Evolutionary conservation across 495 filamentous ascomycete genomes (phyloP).

Genomic region (Cryomyces minteri): DNA sequence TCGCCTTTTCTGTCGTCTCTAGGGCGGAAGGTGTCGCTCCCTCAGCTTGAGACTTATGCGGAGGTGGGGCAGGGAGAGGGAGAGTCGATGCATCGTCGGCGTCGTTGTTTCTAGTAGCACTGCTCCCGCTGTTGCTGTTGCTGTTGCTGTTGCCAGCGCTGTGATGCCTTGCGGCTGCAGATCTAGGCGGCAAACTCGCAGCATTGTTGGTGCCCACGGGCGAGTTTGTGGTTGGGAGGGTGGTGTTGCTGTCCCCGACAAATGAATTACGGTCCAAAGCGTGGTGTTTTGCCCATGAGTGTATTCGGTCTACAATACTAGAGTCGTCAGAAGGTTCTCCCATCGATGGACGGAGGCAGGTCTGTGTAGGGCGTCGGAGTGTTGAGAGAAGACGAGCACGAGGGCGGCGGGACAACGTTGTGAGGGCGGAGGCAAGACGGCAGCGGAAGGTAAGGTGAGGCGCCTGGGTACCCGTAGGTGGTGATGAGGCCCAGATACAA

Average conservation of each 20-base stretch:
- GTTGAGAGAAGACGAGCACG: too few relatives aligned
- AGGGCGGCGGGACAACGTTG: too few relatives aligned
- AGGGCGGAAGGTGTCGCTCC: slow-evolving; percentile 32
- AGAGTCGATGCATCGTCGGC: slow-evolving; percentile 17
- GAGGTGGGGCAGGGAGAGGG: slow-evolving; percentile 30
- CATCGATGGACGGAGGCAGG: slow-evolving; percentile 30
- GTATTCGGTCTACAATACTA: slow-evolving; percentile 35
- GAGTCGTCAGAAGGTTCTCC: slow-evolving; percentile 39
- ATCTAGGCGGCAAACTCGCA: slow-evolving; percentile 3
- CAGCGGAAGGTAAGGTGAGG: too few relatives aligned
- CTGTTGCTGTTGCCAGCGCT: neutral
- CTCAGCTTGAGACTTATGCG: slow-evolving; percentile 28
- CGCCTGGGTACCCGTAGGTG: too few relatives aligned
- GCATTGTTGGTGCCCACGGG: slow-evolving; percentile 1
- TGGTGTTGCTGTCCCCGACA: neutral
- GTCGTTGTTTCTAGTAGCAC: slow-evolving; percentile 15
- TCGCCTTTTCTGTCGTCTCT: slow-evolving; percentile 18
- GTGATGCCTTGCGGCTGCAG: neutral
- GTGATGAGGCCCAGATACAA: too few relatives aligned
- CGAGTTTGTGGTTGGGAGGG: slow-evolving; percentile 1
- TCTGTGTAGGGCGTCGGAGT: neutral
- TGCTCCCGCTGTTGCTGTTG: slow-evolving; percentile 3
- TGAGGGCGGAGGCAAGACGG: too few relatives aligned
- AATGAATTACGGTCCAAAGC: slow-evolving; percentile 21
- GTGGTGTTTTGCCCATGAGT: slow-evolving; percentile 39